Evolutionary conservation across 78 protist genomes (phyloP).

Genomic region (Dictyostelium purpureum): DNA sequence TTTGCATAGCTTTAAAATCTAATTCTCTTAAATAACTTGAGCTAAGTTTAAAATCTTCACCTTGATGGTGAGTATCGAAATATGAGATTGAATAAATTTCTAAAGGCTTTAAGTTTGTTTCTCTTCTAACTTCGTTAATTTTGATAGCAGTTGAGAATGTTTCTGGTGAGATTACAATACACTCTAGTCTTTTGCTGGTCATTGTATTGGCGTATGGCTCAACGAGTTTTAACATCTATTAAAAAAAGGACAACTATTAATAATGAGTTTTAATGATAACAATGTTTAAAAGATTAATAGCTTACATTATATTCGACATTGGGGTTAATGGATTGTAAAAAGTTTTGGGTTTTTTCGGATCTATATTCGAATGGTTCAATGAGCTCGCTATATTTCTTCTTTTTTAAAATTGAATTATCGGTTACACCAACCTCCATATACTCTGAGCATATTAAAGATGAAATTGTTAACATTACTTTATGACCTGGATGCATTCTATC

Average conservation of each 20-base stretch:
- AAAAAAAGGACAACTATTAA: not conserved
- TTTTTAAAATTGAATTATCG: slow-evolving; percentile 40
- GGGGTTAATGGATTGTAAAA: slow-evolving; percentile 38
- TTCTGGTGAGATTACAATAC: slow-evolving; percentile 65
- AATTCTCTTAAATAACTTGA: slow-evolving; percentile 61
- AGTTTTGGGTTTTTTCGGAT: slow-evolving; percentile 7
- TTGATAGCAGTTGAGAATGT: slow-evolving; percentile 16
- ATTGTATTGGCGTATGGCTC: slow-evolving; percentile 76
- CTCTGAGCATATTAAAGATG: slow-evolving; percentile 21
- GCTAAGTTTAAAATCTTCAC: slow-evolving; percentile 34
- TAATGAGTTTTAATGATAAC: not conserved
- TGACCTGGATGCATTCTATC: slow-evolving; percentile 77
- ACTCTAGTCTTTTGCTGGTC: slow-evolving; percentile 38
- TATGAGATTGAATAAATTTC: slow-evolving; percentile 51
- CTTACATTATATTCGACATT: slow-evolving; percentile 63
- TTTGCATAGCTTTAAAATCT: slow-evolving; percentile 13
- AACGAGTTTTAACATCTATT: slow-evolving; percentile 47
- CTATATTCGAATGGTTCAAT: slow-evolving; percentile 41
- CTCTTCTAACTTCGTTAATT: slow-evolving; percentile 33
- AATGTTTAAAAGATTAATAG: not conserved
- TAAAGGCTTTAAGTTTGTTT: slow-evolving; percentile 47
- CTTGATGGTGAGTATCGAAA: slow-evolving; percentile 55
- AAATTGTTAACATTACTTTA: slow-evolving; percentile 57
- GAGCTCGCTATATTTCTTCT: slow-evolving; percentile 27
- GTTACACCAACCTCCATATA: slow-evolving; percentile 73